These are phyloP conservation scores for Cephalotrichum gorgonifer DNA, from an alignment of 2,329 filamentous ascomycete species.

Conservation along the genomic window DNA sequence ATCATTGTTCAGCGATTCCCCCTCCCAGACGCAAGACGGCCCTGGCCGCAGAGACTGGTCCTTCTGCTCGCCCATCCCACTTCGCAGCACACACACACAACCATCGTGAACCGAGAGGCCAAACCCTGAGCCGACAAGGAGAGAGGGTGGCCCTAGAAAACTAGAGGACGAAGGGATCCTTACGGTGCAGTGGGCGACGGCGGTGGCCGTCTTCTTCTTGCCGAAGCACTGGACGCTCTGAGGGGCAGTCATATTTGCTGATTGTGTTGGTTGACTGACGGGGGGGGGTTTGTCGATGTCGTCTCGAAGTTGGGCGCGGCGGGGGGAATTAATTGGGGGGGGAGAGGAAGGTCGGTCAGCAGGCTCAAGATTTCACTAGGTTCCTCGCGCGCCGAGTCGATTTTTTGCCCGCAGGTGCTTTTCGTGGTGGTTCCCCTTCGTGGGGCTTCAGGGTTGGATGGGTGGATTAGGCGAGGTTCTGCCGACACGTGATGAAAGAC, in stretches of 20 bases:
- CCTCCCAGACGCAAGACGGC: too few species aligned
- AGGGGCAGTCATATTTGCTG: conserved; percentile 62
- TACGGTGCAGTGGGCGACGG: conserved; percentile 73
- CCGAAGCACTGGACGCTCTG: conserved; percentile 96
- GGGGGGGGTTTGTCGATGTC: conserved; percentile 2
- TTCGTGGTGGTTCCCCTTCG: conserved; percentile 4
- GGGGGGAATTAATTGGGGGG: neutral
- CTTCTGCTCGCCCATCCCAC: neutral
- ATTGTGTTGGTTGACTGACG: conserved; percentile 11
- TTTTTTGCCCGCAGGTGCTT: conserved; percentile 2
- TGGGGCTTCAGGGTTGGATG: conserved; percentile 5
- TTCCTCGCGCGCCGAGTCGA: neutral
- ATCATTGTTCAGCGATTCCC: neutral
- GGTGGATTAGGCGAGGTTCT: neutral
- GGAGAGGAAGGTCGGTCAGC: conserved; percentile 8
- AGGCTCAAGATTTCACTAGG: conserved; percentile 2
- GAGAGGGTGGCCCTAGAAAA: too few species aligned
- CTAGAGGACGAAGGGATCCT: neutral
- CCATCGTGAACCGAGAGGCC: neutral
- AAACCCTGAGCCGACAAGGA: too few species aligned
- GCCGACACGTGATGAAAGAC: conserved; percentile 3
- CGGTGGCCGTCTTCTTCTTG: conserved; percentile 86
- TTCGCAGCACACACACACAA: neutral
- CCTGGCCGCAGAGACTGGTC: too few species aligned
- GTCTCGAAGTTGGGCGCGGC: conserved; percentile 8